Percentiles rank a stretch among this genome's conserved stretches.
Evolutionary conservation across 2,329 filamentous ascomycete genomes (phyloP).

Genomic region (Cordyceps javanica): DNA sequence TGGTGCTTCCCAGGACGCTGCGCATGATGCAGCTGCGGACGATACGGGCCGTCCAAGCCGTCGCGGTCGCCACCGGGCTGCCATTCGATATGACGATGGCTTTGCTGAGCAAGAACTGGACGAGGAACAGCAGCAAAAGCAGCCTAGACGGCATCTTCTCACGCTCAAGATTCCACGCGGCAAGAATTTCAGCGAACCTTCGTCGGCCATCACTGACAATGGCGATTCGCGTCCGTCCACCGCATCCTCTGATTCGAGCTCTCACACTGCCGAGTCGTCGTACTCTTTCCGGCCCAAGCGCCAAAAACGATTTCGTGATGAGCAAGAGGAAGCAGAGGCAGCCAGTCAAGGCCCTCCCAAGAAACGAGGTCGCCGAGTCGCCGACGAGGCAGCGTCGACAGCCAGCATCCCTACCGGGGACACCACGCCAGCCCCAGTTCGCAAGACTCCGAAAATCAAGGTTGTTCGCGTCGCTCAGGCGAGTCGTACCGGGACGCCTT

Average conservation of each 20-base stretch:
- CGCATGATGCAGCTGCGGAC: conserved; percentile 19
- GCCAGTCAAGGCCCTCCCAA: conserved; percentile 30
- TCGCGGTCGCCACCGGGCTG: conserved; percentile 13
- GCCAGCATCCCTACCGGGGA: background rate
- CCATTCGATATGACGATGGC: conserved; percentile 7
- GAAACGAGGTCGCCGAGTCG: conserved; percentile 27
- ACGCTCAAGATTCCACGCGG: conserved; percentile 36
- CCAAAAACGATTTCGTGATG: conserved; percentile 47
- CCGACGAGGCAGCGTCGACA: background rate
- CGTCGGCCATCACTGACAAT: conserved; percentile 31
- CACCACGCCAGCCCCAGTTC: conserved; percentile 15
- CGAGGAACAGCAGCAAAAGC: conserved; percentile 21
- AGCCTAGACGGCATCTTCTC: conserved; percentile 26
- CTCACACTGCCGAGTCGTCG: conserved; percentile 42
- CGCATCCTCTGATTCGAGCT: conserved; percentile 46
- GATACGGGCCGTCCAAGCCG: conserved; percentile 15
- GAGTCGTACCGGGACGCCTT: conserved; percentile 26
- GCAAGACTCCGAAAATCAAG: conserved; percentile 34
- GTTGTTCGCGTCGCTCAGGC: conserved; percentile 25
- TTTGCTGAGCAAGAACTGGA: conserved; percentile 16
- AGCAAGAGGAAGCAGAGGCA: conserved; percentile 37
- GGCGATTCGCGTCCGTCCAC: conserved; percentile 47
- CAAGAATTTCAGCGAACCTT: conserved; percentile 33
- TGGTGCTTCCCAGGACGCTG: conserved; percentile 20
- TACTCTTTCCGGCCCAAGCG: conserved; percentile 51